Base-by-base conservation (phyloP, 345 rosid species). In the Arabis alpina region DNA sequence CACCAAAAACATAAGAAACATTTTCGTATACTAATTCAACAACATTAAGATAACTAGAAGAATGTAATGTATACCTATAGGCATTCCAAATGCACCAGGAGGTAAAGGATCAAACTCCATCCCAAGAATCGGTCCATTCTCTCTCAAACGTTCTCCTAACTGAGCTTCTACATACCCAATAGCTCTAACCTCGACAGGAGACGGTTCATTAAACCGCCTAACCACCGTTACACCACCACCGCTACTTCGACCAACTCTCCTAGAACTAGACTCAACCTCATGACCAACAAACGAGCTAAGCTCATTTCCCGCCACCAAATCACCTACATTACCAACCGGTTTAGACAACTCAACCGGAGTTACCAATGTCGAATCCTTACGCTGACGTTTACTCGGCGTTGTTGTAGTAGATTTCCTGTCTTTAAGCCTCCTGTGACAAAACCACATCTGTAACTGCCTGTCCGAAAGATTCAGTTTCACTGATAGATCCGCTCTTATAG, bases 371-470 rank as follows among this genome's bases (percentile, higher is more conserved):
- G 86, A 76, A 27, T 83, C 88, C 70, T 84, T 88, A 12, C 61
- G 74, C 42, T 63, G 85, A 55, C 85, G 88, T 80, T 88, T 92
- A 2, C 13, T 65, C 3, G 68, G 74, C 3, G 85, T 73, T 2
- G 85, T 71, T 0, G 83, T 66, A 0, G 83, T 66, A 1, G 79
- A 71, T 83, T 93, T 93, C 73, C 91, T 70, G 79, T 93, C 98
- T 82, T 93, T 93, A 72, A 93, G 72, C 6, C 96, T 80, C 63
- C 98, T 83, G 80, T 90, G 98, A 77, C 97, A 93, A 58, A 93
- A 93, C 98, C 98, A 93, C 98, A 93, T 93, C 85, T 88, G 98
- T 70, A 93, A 59, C 82, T 93, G 98, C 69, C 98, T 75, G 64
- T 90, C 97, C 11, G 98, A 83, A 4, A 93, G 88, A 44, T 87